Evolutionary conservation across 2,329 filamentous ascomycete genomes (phyloP).

Genomic region (Pestalotiopsis sp.): DNA sequence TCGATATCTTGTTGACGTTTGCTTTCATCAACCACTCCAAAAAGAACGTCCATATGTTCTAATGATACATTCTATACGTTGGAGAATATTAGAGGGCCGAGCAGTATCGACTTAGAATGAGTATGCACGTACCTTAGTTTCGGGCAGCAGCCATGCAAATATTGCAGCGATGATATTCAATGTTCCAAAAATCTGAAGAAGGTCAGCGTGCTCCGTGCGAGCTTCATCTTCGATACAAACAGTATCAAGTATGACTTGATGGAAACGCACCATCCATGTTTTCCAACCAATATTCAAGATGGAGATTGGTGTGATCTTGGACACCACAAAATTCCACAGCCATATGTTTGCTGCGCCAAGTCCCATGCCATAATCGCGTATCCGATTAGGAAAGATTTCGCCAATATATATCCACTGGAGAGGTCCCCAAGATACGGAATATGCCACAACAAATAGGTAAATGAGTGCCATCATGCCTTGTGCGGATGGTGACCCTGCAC

Average conservation of each 20-base stretch:
- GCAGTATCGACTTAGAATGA: background rate
- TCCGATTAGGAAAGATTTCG: slow-evolving; percentile 48
- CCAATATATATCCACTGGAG: slow-evolving; percentile 43
- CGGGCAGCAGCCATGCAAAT: slow-evolving; percentile 3
- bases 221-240: background rate
- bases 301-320: slow-evolving; percentile 3
- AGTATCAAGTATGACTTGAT: background rate
- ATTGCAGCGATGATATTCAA: background rate
- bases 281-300: slow-evolving; percentile 8
- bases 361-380: slow-evolving; percentile 49
- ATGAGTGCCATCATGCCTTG: slow-evolving; percentile 56
- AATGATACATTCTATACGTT: background rate
- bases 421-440: slow-evolving; percentile 53
- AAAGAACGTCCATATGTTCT: slow-evolving; percentile 3
- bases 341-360: slow-evolving; percentile 49
- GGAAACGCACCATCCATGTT: slow-evolving; percentile 8
- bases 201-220: background rate
- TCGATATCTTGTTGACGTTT: slow-evolving; percentile 7
- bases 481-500: slow-evolving; percentile 39
- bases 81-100: background rate
- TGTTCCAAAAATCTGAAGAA: slow-evolving; percentile 1
- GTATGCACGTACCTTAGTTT: background rate
- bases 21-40: slow-evolving; percentile 2
- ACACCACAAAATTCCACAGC: slow-evolving; percentile 48
- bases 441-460: slow-evolving; percentile 55